Base-by-base conservation (phyloP, 2,329 filamentous ascomycete genomes). In the Ophiostoma montium region DNA sequence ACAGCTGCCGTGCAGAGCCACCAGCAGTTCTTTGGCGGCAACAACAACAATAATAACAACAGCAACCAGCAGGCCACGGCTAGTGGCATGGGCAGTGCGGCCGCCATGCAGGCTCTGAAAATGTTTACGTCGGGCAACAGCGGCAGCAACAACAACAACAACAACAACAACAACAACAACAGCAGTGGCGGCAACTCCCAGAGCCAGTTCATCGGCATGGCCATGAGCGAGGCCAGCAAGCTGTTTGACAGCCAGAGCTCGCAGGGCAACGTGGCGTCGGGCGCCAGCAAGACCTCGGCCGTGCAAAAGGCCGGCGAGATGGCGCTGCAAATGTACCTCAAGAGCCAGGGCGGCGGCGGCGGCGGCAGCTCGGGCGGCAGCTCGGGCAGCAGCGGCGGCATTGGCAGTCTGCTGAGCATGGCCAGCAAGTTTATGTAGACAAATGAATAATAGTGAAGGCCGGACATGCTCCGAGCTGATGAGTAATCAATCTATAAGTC, bases 311-410 rank as follows among this genome's bases (percentile, higher is more conserved):
- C 89, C 3, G 88, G 80, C 2, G 82, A 94, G 72, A 83, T 86
- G 75, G 89, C 88, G 3, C 65, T 95, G 58, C 88, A 94, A 75
- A 84, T 95, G 78, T 95, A 89, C 65, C 68, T 94, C 70, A 89
- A 94, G 76, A 79, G 75, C 57, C 74, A 87, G 62, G 74, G 74
- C 18, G 65, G 71, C 54, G 67, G 70, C 11, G 33, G 71, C 54
- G 3, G 8, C 8, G 58, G 61, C 19, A 65, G 65, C 1, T 72
- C 76, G 2, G 58, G 82, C 51, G 67, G 70, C 12, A 36, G 71
- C 54, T 35, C 33, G 33, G 58, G 61, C 19, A 65, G 65, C 1
- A 72, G 76, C 2, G 58, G 82, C 51, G 70, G 65, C 21, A 62
- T 62, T 31, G 55, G 57, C 15, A 62, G 70, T 6, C 58, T 76